Base-by-base conservation (phyloP, 805 yeast genomes). In the Candida maris region DNA sequence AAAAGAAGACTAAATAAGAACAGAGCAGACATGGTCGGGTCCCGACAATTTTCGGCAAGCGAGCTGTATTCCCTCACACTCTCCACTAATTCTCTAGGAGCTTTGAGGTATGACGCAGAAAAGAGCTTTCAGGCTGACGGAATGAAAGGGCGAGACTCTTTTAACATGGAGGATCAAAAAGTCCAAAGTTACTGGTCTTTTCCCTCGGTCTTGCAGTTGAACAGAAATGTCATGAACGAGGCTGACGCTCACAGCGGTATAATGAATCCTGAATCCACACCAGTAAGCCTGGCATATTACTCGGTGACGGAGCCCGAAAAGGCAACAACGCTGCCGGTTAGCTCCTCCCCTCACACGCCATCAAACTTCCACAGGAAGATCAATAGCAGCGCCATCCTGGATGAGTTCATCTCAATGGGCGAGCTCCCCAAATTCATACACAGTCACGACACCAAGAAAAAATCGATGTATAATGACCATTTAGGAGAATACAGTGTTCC, bases 321-420 rank as follows among this genome's bases (percentile, higher is more conserved):
- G 27, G 42, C 56, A 12, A 41, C 36, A 15, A 40, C 39, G 12
- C 39, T 32, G 16, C 15, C 34, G 7, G 16, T 39, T 5, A 21
- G 36, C 5, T 33, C 38, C 16, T 37, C 32, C 9, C 44, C 46
- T 9, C 52, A 44, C 15, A 39, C 28, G 13, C 39, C 36, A 15
- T 32, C 41, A 1, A 52, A 50, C 24, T 43, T 46, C 27, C 55
- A 51, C 32, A 48, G 37, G 22, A 48, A 52, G 24, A 46, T 56
- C 10, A 41, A 48, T 23, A 53, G 59, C 38, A 43, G 56, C 8
- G 34, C 38, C 8, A 38, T 48, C 3, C 29, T 57, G 24, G 62
- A 57, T 38, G 60, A 57, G 26, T 57, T 57, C 30, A 54, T 57
- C 1, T 38, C 48, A 4, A 46, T 42, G 10, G 47, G 45, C 4